Conservation (phyloP, 108 stramenopile species). For the Discostella pseudostelligera region DNA sequence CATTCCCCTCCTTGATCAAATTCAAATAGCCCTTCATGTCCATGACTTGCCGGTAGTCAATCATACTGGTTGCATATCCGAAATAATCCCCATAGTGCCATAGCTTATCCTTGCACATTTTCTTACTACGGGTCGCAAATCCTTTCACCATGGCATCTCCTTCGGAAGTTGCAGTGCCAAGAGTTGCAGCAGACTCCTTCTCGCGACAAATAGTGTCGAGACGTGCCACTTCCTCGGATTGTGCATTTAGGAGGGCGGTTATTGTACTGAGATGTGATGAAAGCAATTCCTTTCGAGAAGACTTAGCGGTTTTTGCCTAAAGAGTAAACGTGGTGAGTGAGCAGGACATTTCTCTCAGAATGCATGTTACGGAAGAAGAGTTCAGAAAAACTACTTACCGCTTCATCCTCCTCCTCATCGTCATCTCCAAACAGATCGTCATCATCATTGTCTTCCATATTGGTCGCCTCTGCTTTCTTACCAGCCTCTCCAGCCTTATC, state of each 20-base stretch:
- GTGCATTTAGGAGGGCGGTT: conserved; percentile 51
- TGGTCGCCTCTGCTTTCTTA: conserved; percentile 23
- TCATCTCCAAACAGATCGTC: conserved; percentile 68
- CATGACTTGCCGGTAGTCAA: conserved; percentile 66
- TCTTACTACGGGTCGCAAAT: conserved; percentile 33
- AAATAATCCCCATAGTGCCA: conserved; percentile 72
- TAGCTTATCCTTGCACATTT: conserved; percentile 63
- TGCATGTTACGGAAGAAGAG: background rate
- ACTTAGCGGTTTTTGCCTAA: conserved; percentile 52
- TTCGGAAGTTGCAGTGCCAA: conserved; percentile 29
- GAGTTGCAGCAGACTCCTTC: conserved; percentile 46
- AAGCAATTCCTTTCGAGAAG: conserved; percentile 52
- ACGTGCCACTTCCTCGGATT: conserved; percentile 70
- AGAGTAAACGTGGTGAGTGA: background rate
- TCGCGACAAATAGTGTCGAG: conserved; percentile 44
- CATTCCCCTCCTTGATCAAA: conserved; percentile 84
- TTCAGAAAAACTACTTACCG: conserved; percentile 37
- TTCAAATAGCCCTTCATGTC: conserved; percentile 77
- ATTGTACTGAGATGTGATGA: conserved; percentile 61
- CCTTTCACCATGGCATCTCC: conserved; percentile 31
- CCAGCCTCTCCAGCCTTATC: conserved; percentile 20
- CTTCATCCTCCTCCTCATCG: conserved; percentile 66
- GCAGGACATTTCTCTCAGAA: background rate
- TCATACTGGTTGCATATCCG: conserved; percentile 55
- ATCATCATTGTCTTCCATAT: conserved; percentile 60